Evolutionary conservation across 2,329 filamentous ascomycete species (phyloP), one percentile per base, ranked within the genome.

Genomic region (Zasmidium cellare): DNA sequence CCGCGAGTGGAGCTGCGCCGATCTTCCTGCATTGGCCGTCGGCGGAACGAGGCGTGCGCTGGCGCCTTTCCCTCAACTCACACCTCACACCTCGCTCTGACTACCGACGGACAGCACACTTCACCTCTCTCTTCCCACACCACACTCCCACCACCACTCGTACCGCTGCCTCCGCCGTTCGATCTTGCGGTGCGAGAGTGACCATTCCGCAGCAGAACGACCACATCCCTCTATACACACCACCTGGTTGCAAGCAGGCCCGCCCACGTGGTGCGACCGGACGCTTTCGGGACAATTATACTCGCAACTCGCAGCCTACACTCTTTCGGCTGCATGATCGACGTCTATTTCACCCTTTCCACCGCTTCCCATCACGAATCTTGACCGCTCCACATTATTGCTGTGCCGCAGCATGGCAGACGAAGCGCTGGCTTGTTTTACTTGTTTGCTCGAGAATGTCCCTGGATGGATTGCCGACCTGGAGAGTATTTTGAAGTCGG

Each of bases 381-480:
- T 51, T 51, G 49, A 51, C 24, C 20, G 19, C 14, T 2, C 18
- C 48, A 25, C 31, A n/a, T n/a, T n/a, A 44, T 11, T 44, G 20
- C 50, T 23, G 31, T 52, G 31, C 35, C 50, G 28, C 41, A 60
- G 31, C 46, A 73, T 73, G 71, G 66, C 70, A 51, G 65, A 69
- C 49, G 68, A 72, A 25, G 65, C 68, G 24, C 58, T 71, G 48
- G 64, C 45, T 25, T 67, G 66, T 52, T 68, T 73, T 53, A 61
- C 59, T 48, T 58, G 64, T 45, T 57, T 73, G 23, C 57, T 71
- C 48, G 64, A 71, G 23, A 67, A 59, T 46, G 65, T 71, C 14
- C 70, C 70, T 22, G 54, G 41, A 44, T 73, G 71, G 71, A 68
- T 73, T 49, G 62, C 66, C 11, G 67, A 71, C 22, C 56, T 73